Evolutionary conservation across 2,329 filamentous ascomycete genomes (phyloP).

Genomic region (Aspergillus awamori): DNA sequence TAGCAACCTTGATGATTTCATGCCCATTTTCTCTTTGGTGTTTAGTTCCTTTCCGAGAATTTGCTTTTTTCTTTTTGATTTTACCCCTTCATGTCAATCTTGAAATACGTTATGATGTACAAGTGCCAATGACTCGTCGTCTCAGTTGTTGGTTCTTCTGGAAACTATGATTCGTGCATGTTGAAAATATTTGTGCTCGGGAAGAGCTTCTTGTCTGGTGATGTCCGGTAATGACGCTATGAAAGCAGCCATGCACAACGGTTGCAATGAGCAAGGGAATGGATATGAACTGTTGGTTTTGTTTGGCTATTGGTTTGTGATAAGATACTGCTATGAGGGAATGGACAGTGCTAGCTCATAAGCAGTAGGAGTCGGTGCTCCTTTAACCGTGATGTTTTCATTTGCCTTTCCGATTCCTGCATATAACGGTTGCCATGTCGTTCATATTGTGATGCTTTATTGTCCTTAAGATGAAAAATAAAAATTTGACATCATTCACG

Average conservation of each 20-base stretch:
- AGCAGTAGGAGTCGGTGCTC: neutral
- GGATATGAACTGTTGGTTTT: neutral
- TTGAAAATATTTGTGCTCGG: neutral
- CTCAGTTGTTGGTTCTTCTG: neutral
- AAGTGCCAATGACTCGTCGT: neutral
- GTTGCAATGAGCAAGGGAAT: conserved; percentile 4
- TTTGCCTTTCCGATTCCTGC: neutral
- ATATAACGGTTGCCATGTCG: neutral
- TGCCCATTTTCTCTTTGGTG: conserved; percentile 6
- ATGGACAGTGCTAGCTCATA: neutral
- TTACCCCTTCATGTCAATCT: conserved; percentile 1
- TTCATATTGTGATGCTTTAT: neutral
- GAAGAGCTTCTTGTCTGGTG: neutral
- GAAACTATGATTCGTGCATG: neutral
- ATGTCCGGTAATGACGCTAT: conserved; percentile 4
- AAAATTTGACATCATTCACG: too few relatives aligned
- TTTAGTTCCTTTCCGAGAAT: neutral
- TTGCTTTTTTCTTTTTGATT: neutral
- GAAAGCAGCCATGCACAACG: neutral
- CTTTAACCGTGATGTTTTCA: neutral
- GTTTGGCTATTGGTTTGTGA: neutral
- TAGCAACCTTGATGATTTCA: conserved; percentile 12
- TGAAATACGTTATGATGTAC: neutral
- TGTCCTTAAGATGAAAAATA: too few relatives aligned
- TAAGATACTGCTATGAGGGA: neutral